Percentiles rank a stretch among this genome's conserved stretches.
Evolutionary conservation across 2,329 filamentous ascomycete species (phyloP).

Genomic region (Beauveria brongniartii): DNA sequence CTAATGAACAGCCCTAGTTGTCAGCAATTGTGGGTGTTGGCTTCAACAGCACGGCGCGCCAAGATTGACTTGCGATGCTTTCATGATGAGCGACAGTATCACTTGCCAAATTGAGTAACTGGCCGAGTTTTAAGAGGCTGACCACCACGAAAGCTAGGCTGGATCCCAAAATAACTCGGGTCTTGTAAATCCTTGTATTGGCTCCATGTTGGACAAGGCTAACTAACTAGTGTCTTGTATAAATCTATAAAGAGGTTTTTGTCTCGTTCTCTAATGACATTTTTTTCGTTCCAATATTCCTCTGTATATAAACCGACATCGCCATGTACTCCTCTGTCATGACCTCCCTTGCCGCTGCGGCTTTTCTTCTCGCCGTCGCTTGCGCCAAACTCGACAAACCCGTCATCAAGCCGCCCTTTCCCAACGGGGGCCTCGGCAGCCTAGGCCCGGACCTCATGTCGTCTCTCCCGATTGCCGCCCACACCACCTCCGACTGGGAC

Average conservation of each 20-base stretch:
- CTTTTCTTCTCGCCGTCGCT: not conserved
- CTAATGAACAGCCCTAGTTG: not conserved
- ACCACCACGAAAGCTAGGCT: not conserved
- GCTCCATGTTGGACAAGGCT: not conserved
- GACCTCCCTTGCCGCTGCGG: not conserved
- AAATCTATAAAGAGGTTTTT: not conserved
- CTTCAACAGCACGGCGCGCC: no score
- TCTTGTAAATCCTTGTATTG: not conserved
- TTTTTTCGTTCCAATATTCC: not conserved
- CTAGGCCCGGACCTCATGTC: conserved; percentile 10
- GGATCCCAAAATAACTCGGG: not conserved
- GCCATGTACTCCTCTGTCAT: not conserved
- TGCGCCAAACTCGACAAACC: conserved; percentile 10
- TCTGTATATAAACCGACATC: no score
- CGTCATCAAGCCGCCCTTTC: conserved; percentile 8
- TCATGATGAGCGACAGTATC: not conserved
- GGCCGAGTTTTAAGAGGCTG: not conserved
- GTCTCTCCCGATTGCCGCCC: conserved; percentile 9
- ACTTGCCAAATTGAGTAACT: conserved; percentile 2
- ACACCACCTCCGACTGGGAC: conserved; percentile 17
- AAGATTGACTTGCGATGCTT: not conserved
- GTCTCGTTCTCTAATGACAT: not conserved
- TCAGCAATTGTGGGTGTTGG: no score
- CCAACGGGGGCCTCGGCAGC: conserved; percentile 9
- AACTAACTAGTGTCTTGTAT: not conserved